Evolutionary conservation across 2,329 filamentous ascomycete genomes (phyloP), one percentile per base, ranked within the genome.

Genomic region (Hortaea werneckii): DNA sequence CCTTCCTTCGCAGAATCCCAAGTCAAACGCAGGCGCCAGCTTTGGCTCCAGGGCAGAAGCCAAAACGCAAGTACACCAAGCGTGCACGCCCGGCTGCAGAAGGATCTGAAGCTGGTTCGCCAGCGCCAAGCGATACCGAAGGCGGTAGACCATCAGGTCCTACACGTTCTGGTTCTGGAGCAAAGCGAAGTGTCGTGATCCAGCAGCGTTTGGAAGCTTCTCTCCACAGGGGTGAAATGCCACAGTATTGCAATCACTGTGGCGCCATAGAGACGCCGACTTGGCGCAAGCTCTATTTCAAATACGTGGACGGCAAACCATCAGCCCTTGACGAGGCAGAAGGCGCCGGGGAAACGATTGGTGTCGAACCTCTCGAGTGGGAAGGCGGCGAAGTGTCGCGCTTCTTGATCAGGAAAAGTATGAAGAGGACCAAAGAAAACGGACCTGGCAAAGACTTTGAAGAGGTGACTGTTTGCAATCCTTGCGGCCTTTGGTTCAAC

Each of bases 241-340:
- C 92, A 0, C 83, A 84, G 1, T 96, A 83, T 59, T 98, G 92
- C 64, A 79, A 79, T 52, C 95, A 96, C 58, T 98, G 92, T 58
- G 92, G 92, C 5, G 85, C 88, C 5, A 94, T 98, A 47, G 86
- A 96, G 58, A 98, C 92, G 0, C 87, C 90, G 0, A 95, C 90
- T 0, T 98, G 92, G 92, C 82, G 92, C 49, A 92, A 90, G 59
- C 87, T 92, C 9, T 95, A 84, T 75, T 80, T 81, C n/a, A 87
- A 87, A 58, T 75, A 85, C 6, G 75, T 82, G 40, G 70, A 78
- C 11, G 88, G 87, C 1, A 74, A 75, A 29, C 87, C 87, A 0
- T 74, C 77, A 3, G 78, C 82, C 49, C 75, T 85, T 40, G 79
- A 87, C 48, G 79, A 83, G 44, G 85, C 82, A 0, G 80, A 85